Conservation (phyloP, 2,329 filamentous ascomycete genomes). For the Lachnellula hyalina region DNA sequence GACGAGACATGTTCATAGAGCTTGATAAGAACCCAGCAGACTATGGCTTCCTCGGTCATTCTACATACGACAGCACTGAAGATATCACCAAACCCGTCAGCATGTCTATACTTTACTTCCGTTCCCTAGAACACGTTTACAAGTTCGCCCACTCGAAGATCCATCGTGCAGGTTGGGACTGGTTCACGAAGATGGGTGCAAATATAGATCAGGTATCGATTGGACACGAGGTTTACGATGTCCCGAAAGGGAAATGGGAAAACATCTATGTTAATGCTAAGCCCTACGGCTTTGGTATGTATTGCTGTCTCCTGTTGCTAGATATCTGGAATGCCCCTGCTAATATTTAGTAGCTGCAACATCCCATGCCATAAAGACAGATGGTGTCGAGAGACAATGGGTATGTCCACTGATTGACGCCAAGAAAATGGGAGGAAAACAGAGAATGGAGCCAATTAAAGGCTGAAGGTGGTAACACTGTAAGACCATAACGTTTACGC, state of each 20-base stretch:
- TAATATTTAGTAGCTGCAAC: slow-evolving; percentile 8
- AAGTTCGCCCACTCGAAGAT: slow-evolving; percentile 44
- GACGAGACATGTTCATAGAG: slow-evolving; percentile 35
- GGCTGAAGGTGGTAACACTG: neutral
- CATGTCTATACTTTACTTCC: slow-evolving; percentile 46
- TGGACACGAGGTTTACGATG: slow-evolving; percentile 50
- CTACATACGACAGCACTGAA: slow-evolving; percentile 37
- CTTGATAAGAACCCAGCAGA: slow-evolving; percentile 36
- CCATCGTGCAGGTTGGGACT: slow-evolving; percentile 47
- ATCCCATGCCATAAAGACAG: slow-evolving; percentile 7
- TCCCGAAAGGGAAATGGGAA: slow-evolving; percentile 43
- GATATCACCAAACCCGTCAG: slow-evolving; percentile 36
- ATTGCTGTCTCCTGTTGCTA: neutral
- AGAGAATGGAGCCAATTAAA: neutral
- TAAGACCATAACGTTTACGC: neutral
- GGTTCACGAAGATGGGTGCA: slow-evolving; percentile 37
- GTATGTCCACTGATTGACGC: slow-evolving; percentile 11
- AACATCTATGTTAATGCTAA: slow-evolving; percentile 41
- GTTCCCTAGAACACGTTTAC: slow-evolving; percentile 43
- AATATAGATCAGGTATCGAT: slow-evolving; percentile 39
- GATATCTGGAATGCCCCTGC: neutral
- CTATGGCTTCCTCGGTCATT: slow-evolving; percentile 43
- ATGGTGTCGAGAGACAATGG: slow-evolving; percentile 7
- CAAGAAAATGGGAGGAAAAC: neutral
- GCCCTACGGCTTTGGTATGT: slow-evolving; percentile 14